These are phyloP conservation scores for Gnetum montanum DNA, from an alignment of 75 land plant species.

Conservation along the genomic window DNA sequence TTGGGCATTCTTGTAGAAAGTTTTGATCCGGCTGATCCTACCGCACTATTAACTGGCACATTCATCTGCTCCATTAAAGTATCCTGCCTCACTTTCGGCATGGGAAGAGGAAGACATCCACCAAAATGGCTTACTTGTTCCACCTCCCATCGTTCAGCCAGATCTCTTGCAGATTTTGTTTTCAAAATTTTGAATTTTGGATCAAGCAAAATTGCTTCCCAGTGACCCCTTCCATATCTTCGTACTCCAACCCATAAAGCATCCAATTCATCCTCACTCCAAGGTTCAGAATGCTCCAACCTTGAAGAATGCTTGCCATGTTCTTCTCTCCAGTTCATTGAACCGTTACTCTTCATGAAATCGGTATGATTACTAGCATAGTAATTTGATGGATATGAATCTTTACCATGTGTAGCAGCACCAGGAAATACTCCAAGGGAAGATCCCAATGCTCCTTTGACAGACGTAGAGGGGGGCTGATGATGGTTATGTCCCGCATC, in stretches of 20 bases:
- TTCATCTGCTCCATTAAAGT: constrained; percentile 37
- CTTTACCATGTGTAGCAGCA: constrained; percentile 3
- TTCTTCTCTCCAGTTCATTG: constrained; percentile 5
- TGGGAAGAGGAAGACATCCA: constrained; percentile 15
- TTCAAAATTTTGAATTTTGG: constrained; percentile 56
- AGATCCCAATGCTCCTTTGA: constrained; percentile 2
- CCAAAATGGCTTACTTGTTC: constrained; percentile 69
- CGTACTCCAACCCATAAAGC: constrained; percentile 90
- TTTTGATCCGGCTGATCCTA: constrained; percentile 30
- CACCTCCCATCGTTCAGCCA: constrained; percentile 66
- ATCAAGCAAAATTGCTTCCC: constrained; percentile 79
- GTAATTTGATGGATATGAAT: not conserved
- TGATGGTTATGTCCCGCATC: constrained; percentile 29
- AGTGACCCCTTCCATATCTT: constrained; percentile 79
- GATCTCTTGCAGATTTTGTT: constrained; percentile 47
- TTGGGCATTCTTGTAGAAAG: constrained; percentile 20
- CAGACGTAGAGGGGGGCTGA: constrained; percentile 15
- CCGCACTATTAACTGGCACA: constrained; percentile 41
- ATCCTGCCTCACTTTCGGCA: constrained; percentile 13
- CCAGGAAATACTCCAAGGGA: constrained; percentile 1
- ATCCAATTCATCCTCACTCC: constrained; percentile 98
- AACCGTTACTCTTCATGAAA: not conserved
- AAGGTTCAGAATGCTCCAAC: constrained; percentile 18
- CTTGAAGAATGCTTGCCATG: not conserved
- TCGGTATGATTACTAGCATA: constrained; percentile 1